Evolutionary conservation across 2,329 filamentous ascomycete genomes (phyloP).

Genomic region (Ampelomyces quisqualis): DNA sequence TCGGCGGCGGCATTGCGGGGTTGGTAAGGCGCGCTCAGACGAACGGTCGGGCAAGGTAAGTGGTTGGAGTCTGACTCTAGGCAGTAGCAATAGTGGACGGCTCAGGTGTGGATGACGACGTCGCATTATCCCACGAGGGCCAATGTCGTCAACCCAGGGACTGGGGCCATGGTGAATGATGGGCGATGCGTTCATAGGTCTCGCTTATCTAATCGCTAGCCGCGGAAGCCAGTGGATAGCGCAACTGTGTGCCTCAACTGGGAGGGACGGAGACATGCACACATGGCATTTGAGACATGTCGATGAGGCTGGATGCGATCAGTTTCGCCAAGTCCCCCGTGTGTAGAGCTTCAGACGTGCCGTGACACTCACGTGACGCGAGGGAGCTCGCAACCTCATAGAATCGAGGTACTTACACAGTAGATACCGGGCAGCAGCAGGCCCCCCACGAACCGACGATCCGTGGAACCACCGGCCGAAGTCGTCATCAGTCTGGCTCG

Average conservation of each 20-base stretch:
- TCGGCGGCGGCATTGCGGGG: constrained; percentile 18
- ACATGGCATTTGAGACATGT: too few relatives aligned
- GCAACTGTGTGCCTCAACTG: constrained; percentile 13
- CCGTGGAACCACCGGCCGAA: background rate
- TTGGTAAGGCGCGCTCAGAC: background rate
- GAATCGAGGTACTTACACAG: background rate
- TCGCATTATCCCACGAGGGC: background rate
- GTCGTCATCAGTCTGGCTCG: background rate
- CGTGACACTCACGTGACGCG: too few relatives aligned
- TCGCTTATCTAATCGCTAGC: constrained; percentile 13
- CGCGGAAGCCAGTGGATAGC: constrained; percentile 11
- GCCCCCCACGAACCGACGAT: background rate
- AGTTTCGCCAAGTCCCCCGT: too few relatives aligned
- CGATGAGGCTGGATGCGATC: too few relatives aligned
- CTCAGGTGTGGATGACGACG: constrained; percentile 2
- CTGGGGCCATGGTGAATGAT: constrained; percentile 2
- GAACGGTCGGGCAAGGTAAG: background rate
- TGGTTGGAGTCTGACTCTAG: background rate
- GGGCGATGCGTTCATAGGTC: constrained; percentile 14
- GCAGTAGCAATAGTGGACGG: background rate
- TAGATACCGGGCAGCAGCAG: too few relatives aligned
- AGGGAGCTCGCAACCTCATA: too few relatives aligned
- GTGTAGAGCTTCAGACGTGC: too few relatives aligned
- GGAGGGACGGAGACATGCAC: background rate
- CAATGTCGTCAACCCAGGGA: constrained; percentile 22